Evolutionary conservation across 176 grass and related monocot species (phyloP), one percentile per base, ranked within the genome.

Genomic region (Avena insularis): DNA sequence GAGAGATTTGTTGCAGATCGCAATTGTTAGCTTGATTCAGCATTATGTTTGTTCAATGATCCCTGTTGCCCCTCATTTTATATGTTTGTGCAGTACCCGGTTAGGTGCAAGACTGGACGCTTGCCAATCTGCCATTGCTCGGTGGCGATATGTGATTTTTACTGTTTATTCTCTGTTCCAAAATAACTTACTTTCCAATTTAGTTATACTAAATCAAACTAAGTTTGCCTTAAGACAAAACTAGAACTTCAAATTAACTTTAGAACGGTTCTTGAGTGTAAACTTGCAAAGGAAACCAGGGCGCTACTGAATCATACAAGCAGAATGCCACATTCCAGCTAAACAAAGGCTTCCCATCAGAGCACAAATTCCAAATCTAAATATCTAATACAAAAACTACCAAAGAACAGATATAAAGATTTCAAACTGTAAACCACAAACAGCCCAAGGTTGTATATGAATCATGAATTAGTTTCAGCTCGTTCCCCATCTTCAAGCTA

Each of bases 401-500:
- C 7, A 50, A 62, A n/a, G n/a, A 55, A 35, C 3, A 23, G 17
- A 43, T 29, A 8, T 5, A 10, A 23, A 11, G 8, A 12, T 12
- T 17, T 29, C 51, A 17, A 5, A 53, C 49, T 17, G 40, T 61
- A 11, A 49, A 48, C 6, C 35, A 58, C 50, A 43, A 43, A 43
- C 40, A 7, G 5, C 40, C 40, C 40, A 61, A 19, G 55, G 69
- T 2, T 84, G 6, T 49, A 77, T 60, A 77, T 63, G 43, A 64
- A 16, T 36, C 17, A 77, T 64, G 27, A 63, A 66, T 21, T 43
- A 27, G 77, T 78, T 40, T 65, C 61, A 77, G 58, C 72, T 49
- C 51, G 31, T 55, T 46, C 43, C 4, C 13, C 12, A 25, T 84
- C 54, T 61, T 61, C 70, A 75, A 71, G 63, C 21, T 46, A 36